phyloP scores from a whole-genome alignment of 495 filamentous ascomycete species.

The Neurospora hispaniola region DNA sequence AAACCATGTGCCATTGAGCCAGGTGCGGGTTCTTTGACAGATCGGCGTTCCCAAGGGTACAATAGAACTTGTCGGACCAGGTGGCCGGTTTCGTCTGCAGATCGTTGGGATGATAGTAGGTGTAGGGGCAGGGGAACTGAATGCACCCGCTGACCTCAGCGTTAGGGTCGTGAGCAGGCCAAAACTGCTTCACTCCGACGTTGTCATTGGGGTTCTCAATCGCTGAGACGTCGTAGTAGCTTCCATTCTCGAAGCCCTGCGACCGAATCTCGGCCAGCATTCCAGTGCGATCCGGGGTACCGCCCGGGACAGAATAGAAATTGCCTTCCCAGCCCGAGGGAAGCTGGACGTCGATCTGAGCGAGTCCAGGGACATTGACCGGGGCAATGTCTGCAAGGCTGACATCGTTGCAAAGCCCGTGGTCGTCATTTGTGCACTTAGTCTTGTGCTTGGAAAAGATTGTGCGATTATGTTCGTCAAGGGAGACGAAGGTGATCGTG shows the following conservation, averaged over 20 bases:
- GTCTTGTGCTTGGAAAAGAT: slow-evolving; percentile 27
- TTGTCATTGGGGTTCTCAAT: slow-evolving; percentile 40
- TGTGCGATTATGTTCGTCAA: slow-evolving; percentile 34
- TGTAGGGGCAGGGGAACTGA: slow-evolving; percentile 35
- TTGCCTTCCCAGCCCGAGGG: slow-evolving; percentile 38
- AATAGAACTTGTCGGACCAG: slow-evolving; percentile 23
- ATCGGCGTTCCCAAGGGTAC: slow-evolving; percentile 27
- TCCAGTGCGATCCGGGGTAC: slow-evolving; percentile 25
- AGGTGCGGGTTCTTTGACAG: neutral
- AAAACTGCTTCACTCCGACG: slow-evolving; percentile 35
- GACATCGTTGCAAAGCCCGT: slow-evolving; percentile 5
- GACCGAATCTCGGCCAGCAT: slow-evolving; percentile 45
- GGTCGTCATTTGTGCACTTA: neutral
- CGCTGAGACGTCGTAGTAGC: slow-evolving; percentile 44
- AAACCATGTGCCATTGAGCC: neutral
- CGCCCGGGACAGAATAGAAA: slow-evolving; percentile 33
- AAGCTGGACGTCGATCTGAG: slow-evolving; percentile 22
- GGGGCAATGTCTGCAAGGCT: slow-evolving; percentile 12
- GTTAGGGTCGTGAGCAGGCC: slow-evolving; percentile 20
- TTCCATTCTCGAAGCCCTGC: slow-evolving; percentile 29
- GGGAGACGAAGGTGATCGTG: slow-evolving; percentile 37
- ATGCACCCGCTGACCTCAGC: slow-evolving; percentile 34
- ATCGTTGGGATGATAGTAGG: slow-evolving; percentile 41
- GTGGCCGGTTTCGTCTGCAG: slow-evolving; percentile 33
- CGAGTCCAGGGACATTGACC: slow-evolving; percentile 21